Conservation (phyloP, 768 basidiomycete genomes). For the Suillus luteus region DNA sequence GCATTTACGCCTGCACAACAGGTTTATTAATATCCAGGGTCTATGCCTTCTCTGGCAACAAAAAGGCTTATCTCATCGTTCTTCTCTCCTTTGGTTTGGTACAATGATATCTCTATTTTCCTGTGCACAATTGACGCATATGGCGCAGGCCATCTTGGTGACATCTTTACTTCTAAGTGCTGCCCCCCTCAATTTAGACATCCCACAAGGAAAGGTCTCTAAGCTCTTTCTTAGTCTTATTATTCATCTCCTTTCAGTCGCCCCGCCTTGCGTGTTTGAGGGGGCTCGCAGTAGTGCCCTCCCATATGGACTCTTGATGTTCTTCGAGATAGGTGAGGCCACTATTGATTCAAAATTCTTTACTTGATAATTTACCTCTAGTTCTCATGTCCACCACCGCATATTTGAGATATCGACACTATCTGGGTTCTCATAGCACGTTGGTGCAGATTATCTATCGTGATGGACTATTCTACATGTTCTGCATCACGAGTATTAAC, state of each 20-base stretch:
- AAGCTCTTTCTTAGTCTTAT: background rate
- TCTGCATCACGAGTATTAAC: background rate
- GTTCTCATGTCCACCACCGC: slow-evolving; percentile 5
- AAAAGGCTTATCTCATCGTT: background rate
- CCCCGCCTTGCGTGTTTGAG: slow-evolving; percentile 2
- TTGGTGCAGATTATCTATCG: background rate
- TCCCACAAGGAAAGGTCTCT: background rate
- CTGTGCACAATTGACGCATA: background rate
- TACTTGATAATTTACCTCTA: background rate
- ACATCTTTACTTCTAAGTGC: background rate
- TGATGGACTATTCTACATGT: slow-evolving; percentile 6
- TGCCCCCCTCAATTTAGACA: background rate
- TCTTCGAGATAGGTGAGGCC: slow-evolving; percentile 13
- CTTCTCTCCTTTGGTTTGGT: slow-evolving; percentile 3
- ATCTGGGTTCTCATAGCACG: background rate
- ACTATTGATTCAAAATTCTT: background rate
- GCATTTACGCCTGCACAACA: background rate
- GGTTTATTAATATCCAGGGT: background rate
- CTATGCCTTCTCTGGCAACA: slow-evolving; percentile 2
- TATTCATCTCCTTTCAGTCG: background rate
- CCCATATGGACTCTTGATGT: slow-evolving; percentile 6
- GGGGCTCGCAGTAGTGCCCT: slow-evolving; percentile 3
- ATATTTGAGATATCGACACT: slow-evolving; percentile 9
- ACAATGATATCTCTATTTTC: background rate
- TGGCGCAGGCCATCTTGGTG: background rate